phyloP scores from a whole-genome alignment of 345 rosid genomes.

The Moringa oleifera region DNA sequence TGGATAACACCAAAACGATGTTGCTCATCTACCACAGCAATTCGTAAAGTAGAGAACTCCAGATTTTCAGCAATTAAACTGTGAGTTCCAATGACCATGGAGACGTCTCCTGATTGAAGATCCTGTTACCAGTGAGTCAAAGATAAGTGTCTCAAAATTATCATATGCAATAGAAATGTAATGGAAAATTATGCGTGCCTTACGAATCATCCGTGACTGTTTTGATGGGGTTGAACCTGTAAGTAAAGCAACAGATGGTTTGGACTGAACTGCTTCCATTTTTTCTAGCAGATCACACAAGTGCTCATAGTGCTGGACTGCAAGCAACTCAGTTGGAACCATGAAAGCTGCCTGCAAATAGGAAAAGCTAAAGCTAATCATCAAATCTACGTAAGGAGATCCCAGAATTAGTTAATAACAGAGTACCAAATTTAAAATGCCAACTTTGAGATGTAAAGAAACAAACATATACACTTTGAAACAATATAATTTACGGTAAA shows the following conservation, averaged over 20 bases:
- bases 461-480: slow-evolving; percentile 6
- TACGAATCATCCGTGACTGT: slow-evolving; percentile 73
- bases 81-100: slow-evolving; percentile 92
- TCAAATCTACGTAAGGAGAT: slow-evolving; percentile 2
- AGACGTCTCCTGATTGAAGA: slow-evolving; percentile 74
- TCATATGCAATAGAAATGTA: slow-evolving; percentile 15
- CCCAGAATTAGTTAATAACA: neutral
- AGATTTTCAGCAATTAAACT: slow-evolving; percentile 80
- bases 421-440: neutral
- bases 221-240: slow-evolving; percentile 88
- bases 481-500: neutral
- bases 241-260: slow-evolving; percentile 82
- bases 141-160: slow-evolving; percentile 15
- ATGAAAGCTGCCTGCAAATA: slow-evolving; percentile 85
- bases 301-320: slow-evolving; percentile 84
- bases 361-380: slow-evolving; percentile 1
- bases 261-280: slow-evolving; percentile 46
- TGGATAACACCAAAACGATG: slow-evolving; percentile 99
- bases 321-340: slow-evolving; percentile 99
- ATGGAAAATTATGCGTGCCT: slow-evolving; percentile 50
- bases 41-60: slow-evolving; percentile 83
- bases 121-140: slow-evolving; percentile 41
- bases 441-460: neutral
- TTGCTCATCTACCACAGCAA: slow-evolving; percentile 94
- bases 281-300: slow-evolving; percentile 61